Evolutionary conservation across 1,139 yeast genomes (phyloP), one percentile per base, ranked within the genome.

Genomic region (Schizosaccharomyces versatilis): DNA sequence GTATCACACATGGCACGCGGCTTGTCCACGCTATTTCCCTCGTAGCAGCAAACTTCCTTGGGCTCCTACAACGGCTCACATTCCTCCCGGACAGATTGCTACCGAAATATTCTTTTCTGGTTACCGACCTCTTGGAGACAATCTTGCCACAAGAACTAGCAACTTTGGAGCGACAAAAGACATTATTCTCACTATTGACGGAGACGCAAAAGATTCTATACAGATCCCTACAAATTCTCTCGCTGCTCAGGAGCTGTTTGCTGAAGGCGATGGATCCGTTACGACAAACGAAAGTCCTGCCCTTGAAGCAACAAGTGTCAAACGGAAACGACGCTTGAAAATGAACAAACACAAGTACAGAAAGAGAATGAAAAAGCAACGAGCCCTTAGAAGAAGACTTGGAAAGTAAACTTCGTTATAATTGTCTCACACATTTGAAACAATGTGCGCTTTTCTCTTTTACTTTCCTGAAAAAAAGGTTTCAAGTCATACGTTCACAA

Each of bases 301-400:
- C 32, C 57, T 63, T 54, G 58, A 62, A 44, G 61, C 67, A 52
- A 69, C 73, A 32, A 64, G 69, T 53, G 74, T 71, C 56, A 67
- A 67, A 61, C 67, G 75, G 57, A 71, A 71, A 65, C 65, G 74
- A 57, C 65, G 69, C 61, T 65, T 71, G 57, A 71, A 71, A 65
- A 71, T 71, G 74, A 71, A 71, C 67, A 65, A 71, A 59, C 75
- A 71, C 62, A 71, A 71, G 64, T 69, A 68, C 62, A 66, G 68
- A 61, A 71, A 71, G 70, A 66, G 75, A 58, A 66, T 72, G 62
- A 71, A 68, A 67, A 68, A 66, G 57, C 72, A 70, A 62, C 65
- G 72, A 41, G 67, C 72, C 42, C 62, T 66, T 59, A 66, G 70
- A 57, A 63, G 71, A 58, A 67, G 69, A 58, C 65, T 69, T 47